phyloP scores from a whole-genome alignment of 1,284 basidiomycete species.

The Agroathelia rolfsii region DNA sequence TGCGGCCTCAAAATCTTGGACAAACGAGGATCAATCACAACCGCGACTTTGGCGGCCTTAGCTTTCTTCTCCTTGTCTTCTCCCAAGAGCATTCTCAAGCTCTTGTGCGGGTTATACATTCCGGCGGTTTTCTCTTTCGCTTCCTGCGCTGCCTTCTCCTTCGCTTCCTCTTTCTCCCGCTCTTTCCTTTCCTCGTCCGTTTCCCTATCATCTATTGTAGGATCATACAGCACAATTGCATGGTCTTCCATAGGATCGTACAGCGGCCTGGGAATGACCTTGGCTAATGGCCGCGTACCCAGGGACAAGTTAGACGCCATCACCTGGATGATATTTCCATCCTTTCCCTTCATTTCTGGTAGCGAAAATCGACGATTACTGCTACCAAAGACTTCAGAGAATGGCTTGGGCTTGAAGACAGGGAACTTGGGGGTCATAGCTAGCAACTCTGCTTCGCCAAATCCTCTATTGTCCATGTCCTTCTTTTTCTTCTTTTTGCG shows the following conservation, averaged over 20 bases:
- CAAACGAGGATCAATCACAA: constrained; percentile 90
- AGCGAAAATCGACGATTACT: constrained; percentile 81
- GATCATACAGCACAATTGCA: constrained; percentile 95
- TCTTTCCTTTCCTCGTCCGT: constrained; percentile 74
- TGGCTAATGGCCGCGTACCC: constrained; percentile 77
- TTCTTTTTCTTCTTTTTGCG: constrained; percentile 50
- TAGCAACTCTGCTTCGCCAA: constrained; percentile 46
- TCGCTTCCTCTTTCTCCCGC: constrained; percentile 61
- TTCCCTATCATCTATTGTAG: constrained; percentile 87
- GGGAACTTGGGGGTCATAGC: constrained; percentile 70
- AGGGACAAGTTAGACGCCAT: constrained; percentile 68
- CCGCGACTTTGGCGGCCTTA: constrained; percentile 76
- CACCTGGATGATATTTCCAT: constrained; percentile 62
- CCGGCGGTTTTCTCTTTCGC: constrained; percentile 57
- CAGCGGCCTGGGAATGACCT: constrained; percentile 82
- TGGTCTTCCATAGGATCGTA: constrained; percentile 98
- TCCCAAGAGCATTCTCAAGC: constrained; percentile 76
- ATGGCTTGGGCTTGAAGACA: constrained; percentile 77
- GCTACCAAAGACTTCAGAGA: constrained; percentile 40
- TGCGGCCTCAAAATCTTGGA: constrained; percentile 88
- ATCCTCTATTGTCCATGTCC: constrained; percentile 42
- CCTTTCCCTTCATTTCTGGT: constrained; percentile 78
- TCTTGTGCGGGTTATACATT: constrained; percentile 87
- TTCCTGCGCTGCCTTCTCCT: constrained; percentile 53
- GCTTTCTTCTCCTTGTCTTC: constrained; percentile 62